Evolutionary conservation across 192 early-diverging fungal species (phyloP).

Genomic region (Dissophora globulifera): DNA sequence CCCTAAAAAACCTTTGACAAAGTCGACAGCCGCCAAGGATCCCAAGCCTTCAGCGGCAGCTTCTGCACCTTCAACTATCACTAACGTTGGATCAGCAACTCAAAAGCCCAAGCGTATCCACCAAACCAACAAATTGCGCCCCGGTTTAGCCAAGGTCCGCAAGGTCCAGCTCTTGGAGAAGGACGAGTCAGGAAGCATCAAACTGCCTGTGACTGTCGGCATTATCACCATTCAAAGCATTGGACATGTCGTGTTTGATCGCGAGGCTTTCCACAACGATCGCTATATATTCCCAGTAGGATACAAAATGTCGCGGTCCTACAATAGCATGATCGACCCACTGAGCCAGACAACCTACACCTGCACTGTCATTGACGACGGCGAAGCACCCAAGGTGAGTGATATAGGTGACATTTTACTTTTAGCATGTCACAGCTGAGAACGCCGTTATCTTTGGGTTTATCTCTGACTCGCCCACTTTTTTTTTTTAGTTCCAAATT

Average conservation of each 20-base stretch:
- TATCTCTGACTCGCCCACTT: not conserved
- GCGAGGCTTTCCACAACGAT: conserved; percentile 85
- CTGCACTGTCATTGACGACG: conserved; percentile 85
- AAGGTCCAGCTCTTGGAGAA: conserved; percentile 48
- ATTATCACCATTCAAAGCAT: conserved; percentile 77
- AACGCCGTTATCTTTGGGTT: no score
- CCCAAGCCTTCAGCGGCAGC: not conserved
- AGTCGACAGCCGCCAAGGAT: not conserved
- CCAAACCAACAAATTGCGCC: conserved; percentile 34
- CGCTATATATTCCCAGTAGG: conserved; percentile 95
- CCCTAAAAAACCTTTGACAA: conserved; percentile 9
- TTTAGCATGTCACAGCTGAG: no score
- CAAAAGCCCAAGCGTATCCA: conserved; percentile 47
- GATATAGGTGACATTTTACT: no score
- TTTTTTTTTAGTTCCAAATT: conserved; percentile 76
- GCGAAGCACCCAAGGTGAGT: conserved; percentile 68
- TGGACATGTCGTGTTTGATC: conserved; percentile 80
- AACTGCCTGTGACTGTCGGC: conserved; percentile 83
- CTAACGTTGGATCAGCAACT: conserved; percentile 35
- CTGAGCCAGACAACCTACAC: conserved; percentile 68
- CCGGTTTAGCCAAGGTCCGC: conserved; percentile 12
- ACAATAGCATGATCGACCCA: conserved; percentile 66
- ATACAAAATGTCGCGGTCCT: conserved; percentile 67
- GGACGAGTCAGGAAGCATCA: conserved; percentile 73
- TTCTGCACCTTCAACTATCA: conserved; percentile 39